These are phyloP conservation scores for Quercus phellos DNA, from an alignment of 331 rosid genomes.

Conservation along the genomic window DNA sequence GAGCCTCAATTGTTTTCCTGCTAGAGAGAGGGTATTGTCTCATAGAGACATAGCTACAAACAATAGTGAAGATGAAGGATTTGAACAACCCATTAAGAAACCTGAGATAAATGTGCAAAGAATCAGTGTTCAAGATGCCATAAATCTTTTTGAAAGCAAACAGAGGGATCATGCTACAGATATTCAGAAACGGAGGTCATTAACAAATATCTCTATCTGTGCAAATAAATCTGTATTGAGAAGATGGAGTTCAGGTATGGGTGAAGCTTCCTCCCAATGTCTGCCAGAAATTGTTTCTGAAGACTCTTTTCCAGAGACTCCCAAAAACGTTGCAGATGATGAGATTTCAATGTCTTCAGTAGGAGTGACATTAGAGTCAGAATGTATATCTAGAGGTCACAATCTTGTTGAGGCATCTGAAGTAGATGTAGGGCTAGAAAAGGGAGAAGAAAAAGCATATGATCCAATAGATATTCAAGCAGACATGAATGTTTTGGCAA, in stretches of 20 bases:
- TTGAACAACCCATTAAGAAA: constrained; percentile 49
- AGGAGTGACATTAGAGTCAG: constrained; percentile 37
- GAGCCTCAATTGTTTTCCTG: constrained; percentile 69
- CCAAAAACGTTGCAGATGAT: constrained; percentile 31
- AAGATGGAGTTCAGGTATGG: constrained; percentile 93
- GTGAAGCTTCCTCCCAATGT: constrained; percentile 53
- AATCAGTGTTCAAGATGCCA: constrained; percentile 94
- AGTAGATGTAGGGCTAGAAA: constrained; percentile 34
- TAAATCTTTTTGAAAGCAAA: constrained; percentile 89
- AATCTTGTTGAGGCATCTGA: constrained; percentile 32
- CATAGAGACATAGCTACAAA: constrained; percentile 45
- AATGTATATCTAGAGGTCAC: constrained; percentile 32
- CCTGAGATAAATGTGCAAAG: constrained; percentile 67
- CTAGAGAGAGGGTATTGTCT: constrained; percentile 47
- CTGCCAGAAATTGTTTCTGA: constrained; percentile 47
- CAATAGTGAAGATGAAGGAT: constrained; percentile 58
- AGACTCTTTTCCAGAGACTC: constrained; percentile 37
- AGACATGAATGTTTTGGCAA: constrained; percentile 21
- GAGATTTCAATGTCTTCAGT: constrained; percentile 33
- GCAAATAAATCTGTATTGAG: constrained; percentile 86
- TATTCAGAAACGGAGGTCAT: constrained; percentile 56
- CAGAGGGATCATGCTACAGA: constrained; percentile 62
- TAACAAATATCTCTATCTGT: constrained; percentile 47
- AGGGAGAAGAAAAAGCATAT: constrained; percentile 38
- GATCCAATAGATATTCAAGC: constrained; percentile 34